These are phyloP conservation scores for Penicillium polonicum DNA, from an alignment of 2,329 filamentous ascomycete species.

Conservation along the genomic window DNA sequence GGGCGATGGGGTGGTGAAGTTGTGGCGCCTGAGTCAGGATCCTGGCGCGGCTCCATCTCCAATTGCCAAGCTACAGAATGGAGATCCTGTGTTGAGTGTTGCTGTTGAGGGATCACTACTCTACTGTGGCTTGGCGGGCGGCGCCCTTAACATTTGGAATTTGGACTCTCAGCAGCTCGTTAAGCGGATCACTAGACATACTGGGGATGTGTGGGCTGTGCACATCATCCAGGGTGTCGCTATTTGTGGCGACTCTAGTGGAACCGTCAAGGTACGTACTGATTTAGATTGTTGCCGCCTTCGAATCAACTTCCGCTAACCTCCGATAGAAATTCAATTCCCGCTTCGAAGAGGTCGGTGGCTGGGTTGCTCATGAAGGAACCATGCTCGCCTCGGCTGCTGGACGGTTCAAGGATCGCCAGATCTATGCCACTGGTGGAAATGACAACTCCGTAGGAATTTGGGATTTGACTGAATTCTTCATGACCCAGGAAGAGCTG, in stretches of 20 bases:
- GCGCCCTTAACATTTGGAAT: slow-evolving; percentile 94
- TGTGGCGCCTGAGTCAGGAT: slow-evolving; percentile 75
- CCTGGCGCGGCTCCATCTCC: slow-evolving; percentile 64
- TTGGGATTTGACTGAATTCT: slow-evolving; percentile 71
- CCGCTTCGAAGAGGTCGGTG: slow-evolving; percentile 75
- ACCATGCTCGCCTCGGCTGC: slow-evolving; percentile 83
- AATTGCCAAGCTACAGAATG: slow-evolving; percentile 65
- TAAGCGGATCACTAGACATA: slow-evolving; percentile 77
- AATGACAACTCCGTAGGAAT: slow-evolving; percentile 88
- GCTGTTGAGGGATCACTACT: slow-evolving; percentile 87
- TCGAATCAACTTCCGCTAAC: slow-evolving; percentile 4
- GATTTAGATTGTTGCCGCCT: neutral
- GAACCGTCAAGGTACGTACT: slow-evolving; percentile 71
- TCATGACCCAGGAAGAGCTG: slow-evolving; percentile 44
- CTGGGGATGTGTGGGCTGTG: slow-evolving; percentile 79
- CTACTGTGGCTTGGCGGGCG: slow-evolving; percentile 84
- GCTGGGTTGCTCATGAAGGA: slow-evolving; percentile 81
- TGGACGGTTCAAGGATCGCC: slow-evolving; percentile 65
- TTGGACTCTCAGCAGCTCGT: slow-evolving; percentile 89
- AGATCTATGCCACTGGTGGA: slow-evolving; percentile 90
- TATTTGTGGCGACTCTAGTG: slow-evolving; percentile 85
- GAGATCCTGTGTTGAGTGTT: slow-evolving; percentile 70
- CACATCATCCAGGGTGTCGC: slow-evolving; percentile 81
- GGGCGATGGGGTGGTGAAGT: slow-evolving; percentile 88
- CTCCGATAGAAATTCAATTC: slow-evolving; percentile 65